Evolutionary conservation across 169 alveolate genomes (phyloP).

Genomic region (Theileria parva): DNA sequence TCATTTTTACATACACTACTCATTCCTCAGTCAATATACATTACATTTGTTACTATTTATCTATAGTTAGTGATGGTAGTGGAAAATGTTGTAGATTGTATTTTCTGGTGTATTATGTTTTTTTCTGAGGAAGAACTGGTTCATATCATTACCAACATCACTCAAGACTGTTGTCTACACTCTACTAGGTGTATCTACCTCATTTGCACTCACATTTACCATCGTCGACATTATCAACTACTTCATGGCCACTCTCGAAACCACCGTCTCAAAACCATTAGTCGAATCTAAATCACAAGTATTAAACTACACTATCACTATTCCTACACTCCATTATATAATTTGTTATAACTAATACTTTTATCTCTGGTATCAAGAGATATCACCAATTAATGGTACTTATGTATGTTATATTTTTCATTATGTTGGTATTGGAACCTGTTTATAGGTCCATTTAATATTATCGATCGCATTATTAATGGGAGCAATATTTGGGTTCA

Average conservation of each 20-base stretch:
- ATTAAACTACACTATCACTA: not conserved
- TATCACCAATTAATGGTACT: no score
- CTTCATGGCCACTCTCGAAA: conserved; percentile 81
- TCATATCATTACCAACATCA: conserved; percentile 76
- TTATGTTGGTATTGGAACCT: not conserved
- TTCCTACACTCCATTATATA: no score
- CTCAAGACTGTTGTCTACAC: conserved; percentile 89
- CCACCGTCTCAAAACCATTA: conserved; percentile 84
- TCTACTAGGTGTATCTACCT: conserved; percentile 90
- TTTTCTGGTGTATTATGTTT: conserved; percentile 89
- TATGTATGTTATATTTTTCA: no score
- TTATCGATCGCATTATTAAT: conserved; percentile 84
- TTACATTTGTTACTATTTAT: conserved; percentile 51
- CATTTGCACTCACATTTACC: conserved; percentile 91
- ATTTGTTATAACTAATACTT: no score
- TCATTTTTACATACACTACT: conserved; percentile 34
- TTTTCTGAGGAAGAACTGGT: conserved; percentile 89
- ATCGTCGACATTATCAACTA: conserved; percentile 89
- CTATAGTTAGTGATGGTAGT: no score
- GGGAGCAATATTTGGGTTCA: conserved; percentile 93
- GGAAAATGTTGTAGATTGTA: conserved; percentile 63
- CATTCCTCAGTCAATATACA: no score
- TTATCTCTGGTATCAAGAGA: no score
- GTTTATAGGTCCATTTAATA: conserved; percentile 81
- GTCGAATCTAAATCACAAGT: conserved; percentile 88